Evolutionary conservation across 495 filamentous ascomycete genomes (phyloP), one percentile per base, ranked within the genome.

Genomic region (Cetradonia linearis): DNA sequence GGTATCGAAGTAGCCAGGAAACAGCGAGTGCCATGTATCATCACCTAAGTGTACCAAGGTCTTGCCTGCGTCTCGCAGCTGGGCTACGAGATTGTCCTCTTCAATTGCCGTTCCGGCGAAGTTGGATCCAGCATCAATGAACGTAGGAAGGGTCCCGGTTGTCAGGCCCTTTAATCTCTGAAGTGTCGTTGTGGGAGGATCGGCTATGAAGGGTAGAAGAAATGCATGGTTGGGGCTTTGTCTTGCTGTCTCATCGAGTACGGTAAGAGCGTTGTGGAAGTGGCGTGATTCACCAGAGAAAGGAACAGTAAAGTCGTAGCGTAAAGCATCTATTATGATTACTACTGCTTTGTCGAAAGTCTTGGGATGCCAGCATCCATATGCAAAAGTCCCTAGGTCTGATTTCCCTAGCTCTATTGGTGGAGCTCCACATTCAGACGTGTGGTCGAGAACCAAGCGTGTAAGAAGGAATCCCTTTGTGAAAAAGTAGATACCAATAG

Each of bases 31-130:
- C 93, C 93, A 98, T 9, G 93, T 98, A 71, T 98, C 92, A 67
- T 98, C 93, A 13, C 93, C 93, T 44, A 97, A 78, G 66, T 97
- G 95, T 30, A 91, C 94, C 53, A 97, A 79, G 61, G 79, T 86
- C 76, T 89, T 94, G 13, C 89, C 90, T 16, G 85, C 84, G 55
- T 82, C 76, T 59, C 81, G 83, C 64, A 96, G 70, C 69, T 97
- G 93, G 66, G 84, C 85, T 31, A 98, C 77, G 46, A 98, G 67
- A 65, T 97, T 98, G 69, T 98, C 93, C 73, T 98, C 93, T 56
- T 96, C 90, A 67, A 98, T 96, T n/a, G 90, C 88, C 20, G 88
- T 94, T 7, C 93, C 93, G 7, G 91, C 89, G 69, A 98, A 98
- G 71, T 92, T 97, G 27, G 88, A 94, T 4, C 93, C 93, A 14